Percentiles rank a stretch among this genome's conserved stretches.
phyloP scores from a whole-genome alignment of 345 rosid species.

The Eucalyptus pauciflora region DNA sequence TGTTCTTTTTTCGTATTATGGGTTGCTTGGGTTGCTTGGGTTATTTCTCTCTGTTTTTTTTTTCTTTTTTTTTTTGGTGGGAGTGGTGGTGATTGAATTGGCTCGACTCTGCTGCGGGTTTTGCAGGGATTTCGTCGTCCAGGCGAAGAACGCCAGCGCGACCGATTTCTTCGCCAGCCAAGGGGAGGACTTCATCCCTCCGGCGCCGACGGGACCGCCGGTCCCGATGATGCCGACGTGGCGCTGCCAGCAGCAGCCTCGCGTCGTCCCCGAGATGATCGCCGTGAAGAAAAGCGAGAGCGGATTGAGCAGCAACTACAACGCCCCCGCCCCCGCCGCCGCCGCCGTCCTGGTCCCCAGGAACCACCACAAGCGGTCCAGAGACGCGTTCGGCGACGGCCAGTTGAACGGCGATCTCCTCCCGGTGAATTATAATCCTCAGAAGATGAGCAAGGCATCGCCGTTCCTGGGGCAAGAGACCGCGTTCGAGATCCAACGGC shows the following conservation, averaged over 20 bases:
- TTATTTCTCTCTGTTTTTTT: neutral
- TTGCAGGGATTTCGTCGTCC: neutral
- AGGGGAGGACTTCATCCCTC: neutral
- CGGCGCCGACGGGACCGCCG: neutral
- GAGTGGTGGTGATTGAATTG: neutral
- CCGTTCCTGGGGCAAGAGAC: slow-evolving; percentile 23
- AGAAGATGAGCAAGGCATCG: slow-evolving; percentile 16
- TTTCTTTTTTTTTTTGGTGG: neutral
- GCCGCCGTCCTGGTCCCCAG: neutral
- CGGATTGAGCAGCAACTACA: neutral
- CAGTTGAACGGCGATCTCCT: slow-evolving; percentile 1
- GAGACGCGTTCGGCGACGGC: slow-evolving; percentile 22
- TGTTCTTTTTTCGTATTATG: neutral
- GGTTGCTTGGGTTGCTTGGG: neutral
- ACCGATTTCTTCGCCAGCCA: neutral
- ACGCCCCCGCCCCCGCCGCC: neutral
- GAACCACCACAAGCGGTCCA: neutral
- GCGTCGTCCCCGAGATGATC: neutral
- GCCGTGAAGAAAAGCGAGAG: neutral
- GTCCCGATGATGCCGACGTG: neutral
- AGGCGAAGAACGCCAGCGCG: neutral
- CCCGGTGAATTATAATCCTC: neutral
- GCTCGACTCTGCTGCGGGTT: neutral
- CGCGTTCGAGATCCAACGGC: slow-evolving; percentile 37
- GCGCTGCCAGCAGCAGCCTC: neutral